Base-by-base conservation (phyloP, 306 rosid species). In the Trifolium dubium region DNA sequence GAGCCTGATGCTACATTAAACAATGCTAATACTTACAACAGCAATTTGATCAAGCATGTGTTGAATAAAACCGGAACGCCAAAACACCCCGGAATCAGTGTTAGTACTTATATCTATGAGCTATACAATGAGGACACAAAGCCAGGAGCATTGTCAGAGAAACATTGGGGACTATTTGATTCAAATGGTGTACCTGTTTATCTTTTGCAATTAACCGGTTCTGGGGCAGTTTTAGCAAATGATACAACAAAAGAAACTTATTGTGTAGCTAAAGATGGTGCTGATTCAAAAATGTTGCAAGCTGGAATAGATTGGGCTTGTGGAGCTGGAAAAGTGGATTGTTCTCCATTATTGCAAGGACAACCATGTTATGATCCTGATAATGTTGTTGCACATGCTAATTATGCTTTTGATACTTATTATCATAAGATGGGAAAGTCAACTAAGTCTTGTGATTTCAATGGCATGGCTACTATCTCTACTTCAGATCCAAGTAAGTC, bases 291-390 rank as follows among this genome's bases (percentile, higher is more conserved):
- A 83, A 89, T 94, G 97, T 81, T 94, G 75, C 99, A 94, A 82
- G 99, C 99, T 73, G 99, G 96, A 5, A 73, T 94, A 2, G 99
- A 94, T 78, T 94, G 97, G 97, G 99, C 99, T 31, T 89, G 99
- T 83, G 99, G 99, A 68, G 87, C 97, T 13, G 99, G 97, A 58
- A 90, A 87, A 78, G 99, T 95, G 64, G 92, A 92, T 71, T 95
- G 98, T 79, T 83, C 96, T 60, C 71, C 84, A 28, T 71, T 95
- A 81, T 68, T 78, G 73, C 98, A 95, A 64, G 99, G 99, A 35
- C 64, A 86, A 66, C 78, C 97, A 0, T 95, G 99, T 79, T 95
- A 92, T n/a, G 97, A 92, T 41, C 99, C 97, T 0, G 97, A 95
- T 76, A 84, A 74, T 39, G 95, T 95, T 74, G 70, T 75, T 73